Evolutionary conservation across 2,329 filamentous ascomycete genomes (phyloP).

Genomic region (Zymoseptoria ardabiliae): DNA sequence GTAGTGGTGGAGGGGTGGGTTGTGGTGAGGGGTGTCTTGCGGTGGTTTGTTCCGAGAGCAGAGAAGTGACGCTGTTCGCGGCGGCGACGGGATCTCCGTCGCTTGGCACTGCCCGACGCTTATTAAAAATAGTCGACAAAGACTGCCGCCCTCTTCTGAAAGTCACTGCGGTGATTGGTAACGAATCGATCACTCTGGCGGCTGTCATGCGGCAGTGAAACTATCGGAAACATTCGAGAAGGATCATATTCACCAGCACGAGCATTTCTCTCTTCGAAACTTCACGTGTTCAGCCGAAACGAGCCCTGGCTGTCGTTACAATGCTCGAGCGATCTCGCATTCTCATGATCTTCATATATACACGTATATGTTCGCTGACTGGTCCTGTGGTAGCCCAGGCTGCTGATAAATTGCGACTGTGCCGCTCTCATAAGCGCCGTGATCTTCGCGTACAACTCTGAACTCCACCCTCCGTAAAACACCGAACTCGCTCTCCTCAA

Average conservation of each 20-base stretch:
- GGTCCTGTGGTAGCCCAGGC: neutral
- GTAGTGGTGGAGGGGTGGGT: slow-evolving; percentile 6
- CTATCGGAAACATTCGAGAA: neutral
- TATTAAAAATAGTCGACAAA: neutral
- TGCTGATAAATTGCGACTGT: neutral
- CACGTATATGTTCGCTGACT: neutral
- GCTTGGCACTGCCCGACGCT: neutral
- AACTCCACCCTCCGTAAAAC: slow-evolving; percentile 2
- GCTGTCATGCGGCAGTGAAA: neutral
- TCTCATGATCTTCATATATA: neutral
- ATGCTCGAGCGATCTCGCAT: neutral
- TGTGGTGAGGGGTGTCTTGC: slow-evolving; percentile 6
- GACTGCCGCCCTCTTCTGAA: neutral
- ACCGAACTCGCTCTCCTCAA: neutral
- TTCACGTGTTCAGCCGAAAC: neutral
- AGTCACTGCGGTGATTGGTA: neutral
- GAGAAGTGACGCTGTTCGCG: slow-evolving; percentile 3
- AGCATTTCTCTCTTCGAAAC: neutral
- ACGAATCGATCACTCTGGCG: neutral
- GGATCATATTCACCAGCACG: neutral
- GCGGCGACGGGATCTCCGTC: neutral
- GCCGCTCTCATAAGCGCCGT: neutral
- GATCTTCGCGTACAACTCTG: neutral
- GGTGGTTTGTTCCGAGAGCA: slow-evolving; percentile 3
- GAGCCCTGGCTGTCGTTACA: neutral